Percentiles rank a stretch among this genome's conserved stretches.
These are phyloP conservation scores for Cymbopogon flexuosus DNA, from an alignment of 202 grass and related monocot species.

Conservation along the genomic window DNA sequence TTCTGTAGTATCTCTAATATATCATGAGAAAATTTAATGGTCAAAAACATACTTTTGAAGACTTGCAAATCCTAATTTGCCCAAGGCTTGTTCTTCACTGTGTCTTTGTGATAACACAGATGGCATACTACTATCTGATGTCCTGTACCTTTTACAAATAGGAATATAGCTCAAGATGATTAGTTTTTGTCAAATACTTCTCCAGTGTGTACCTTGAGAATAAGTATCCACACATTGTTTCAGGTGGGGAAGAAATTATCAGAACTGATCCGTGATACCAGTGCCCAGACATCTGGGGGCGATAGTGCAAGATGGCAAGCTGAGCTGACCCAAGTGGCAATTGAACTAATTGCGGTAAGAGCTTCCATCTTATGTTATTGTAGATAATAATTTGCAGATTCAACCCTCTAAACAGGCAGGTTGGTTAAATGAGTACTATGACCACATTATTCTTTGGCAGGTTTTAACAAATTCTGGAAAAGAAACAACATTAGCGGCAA, in stretches of 20 bases:
- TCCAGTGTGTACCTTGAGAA: background rate
- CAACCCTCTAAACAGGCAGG: background rate
- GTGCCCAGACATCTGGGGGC: conserved; percentile 63
- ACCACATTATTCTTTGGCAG: conserved; percentile 26
- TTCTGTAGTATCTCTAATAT: background rate
- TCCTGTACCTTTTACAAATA: background rate
- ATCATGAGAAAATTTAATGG: background rate
- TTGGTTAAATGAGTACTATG: background rate
- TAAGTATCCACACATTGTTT: conserved; percentile 33
- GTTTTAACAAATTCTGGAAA: conserved; percentile 93
- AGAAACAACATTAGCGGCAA: conserved; percentile 91
- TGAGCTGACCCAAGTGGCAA: conserved; percentile 86
- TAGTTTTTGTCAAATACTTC: background rate
- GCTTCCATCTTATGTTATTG: background rate
- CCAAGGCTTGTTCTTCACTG: background rate
- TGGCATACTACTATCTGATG: background rate
- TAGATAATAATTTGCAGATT: background rate
- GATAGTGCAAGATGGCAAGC: conserved; percentile 86
- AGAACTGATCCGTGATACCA: conserved; percentile 85
- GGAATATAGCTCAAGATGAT: background rate
- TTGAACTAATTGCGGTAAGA: conserved; percentile 85
- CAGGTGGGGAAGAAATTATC: conserved; percentile 98
- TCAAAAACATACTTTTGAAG: background rate
- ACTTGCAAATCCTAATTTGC: background rate
- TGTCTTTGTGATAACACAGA: background rate